A percentile compares a stretch with the other conserved stretches of the same genome.
Conservation (phyloP, 495 filamentous ascomycete species). For the Talaromyces nanjingensis region DNA sequence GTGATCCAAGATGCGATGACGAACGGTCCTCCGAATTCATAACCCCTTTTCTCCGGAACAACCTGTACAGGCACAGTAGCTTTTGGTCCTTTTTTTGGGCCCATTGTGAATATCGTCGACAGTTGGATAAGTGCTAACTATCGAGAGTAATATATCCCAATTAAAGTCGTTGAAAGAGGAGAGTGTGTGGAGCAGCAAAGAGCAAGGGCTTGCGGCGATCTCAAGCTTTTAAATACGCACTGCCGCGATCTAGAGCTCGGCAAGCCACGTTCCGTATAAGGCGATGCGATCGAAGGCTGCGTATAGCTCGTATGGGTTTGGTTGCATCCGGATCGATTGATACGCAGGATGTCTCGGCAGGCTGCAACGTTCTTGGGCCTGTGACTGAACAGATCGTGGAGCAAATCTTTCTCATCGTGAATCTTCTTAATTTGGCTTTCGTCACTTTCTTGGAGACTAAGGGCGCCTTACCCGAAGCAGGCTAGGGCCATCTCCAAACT, state of each 20-base stretch:
- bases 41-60: slow-evolving; percentile 49
- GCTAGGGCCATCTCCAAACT: background rate
- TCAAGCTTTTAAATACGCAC: background rate
- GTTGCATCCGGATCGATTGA: background rate
- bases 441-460: background rate
- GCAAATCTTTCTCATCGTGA: background rate
- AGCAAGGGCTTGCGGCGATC: background rate
- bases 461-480: background rate
- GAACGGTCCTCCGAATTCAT: slow-evolving; percentile 87
- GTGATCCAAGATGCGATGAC: slow-evolving; percentile 27
- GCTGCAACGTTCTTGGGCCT: background rate
- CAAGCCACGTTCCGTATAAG: slow-evolving; percentile 3
- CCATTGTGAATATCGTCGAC: background rate
- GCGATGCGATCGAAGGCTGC: background rate
- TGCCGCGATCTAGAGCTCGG: slow-evolving; percentile 1
- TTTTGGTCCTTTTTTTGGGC: slow-evolving; percentile 8
- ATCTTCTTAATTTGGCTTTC: background rate
- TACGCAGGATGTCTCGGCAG: too few species aligned
- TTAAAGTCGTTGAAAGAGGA: background rate
- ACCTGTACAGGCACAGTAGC: slow-evolving; percentile 14
- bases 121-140: background rate
- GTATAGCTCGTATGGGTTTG: background rate
- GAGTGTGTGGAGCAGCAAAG: background rate
- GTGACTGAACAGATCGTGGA: background rate
- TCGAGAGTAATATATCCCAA: background rate